Percentiles rank a stretch among this genome's conserved stretches.
Conservation (phyloP, 2,329 filamentous ascomycete genomes). For the Salinomyces thailandicus region DNA sequence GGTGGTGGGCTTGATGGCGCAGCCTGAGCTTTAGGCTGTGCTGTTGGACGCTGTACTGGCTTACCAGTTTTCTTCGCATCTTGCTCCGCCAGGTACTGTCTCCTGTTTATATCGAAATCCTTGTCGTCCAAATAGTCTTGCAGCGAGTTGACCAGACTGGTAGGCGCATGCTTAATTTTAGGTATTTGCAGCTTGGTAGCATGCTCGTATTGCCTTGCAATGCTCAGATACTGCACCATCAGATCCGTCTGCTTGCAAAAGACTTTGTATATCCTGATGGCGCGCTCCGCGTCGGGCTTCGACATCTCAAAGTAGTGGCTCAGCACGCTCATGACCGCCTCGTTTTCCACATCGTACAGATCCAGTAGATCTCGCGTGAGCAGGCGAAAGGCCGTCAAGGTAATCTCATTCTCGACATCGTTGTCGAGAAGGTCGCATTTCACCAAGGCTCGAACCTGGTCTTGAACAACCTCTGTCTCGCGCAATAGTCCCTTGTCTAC, state of each 20-base stretch:
- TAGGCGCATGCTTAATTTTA: slow-evolving; percentile 92
- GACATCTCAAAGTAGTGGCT: slow-evolving; percentile 99
- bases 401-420: slow-evolving; percentile 93
- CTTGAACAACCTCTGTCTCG: slow-evolving; percentile 84
- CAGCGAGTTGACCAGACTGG: slow-evolving; percentile 76
- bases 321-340: slow-evolving; percentile 92
- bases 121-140: slow-evolving; percentile 92
- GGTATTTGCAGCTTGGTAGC: slow-evolving; percentile 89
- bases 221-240: slow-evolving; percentile 79
- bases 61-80: slow-evolving; percentile 53
- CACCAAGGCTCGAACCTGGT: slow-evolving; percentile 72
- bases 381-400: slow-evolving; percentile 82
- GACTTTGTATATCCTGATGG: slow-evolving; percentile 80
- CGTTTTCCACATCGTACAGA: slow-evolving; percentile 90
- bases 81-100: slow-evolving; percentile 84
- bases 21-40: slow-evolving; percentile 30
- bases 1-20: slow-evolving; percentile 24
- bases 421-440: slow-evolving; percentile 83
- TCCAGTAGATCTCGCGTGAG: slow-evolving; percentile 81
- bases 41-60: slow-evolving; percentile 25
- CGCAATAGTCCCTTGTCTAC: slow-evolving; percentile 87
- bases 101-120: slow-evolving; percentile 86
- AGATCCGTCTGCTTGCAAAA: slow-evolving; percentile 88
- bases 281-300: slow-evolving; percentile 80
- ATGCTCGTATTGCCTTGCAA: slow-evolving; percentile 82